Percentiles rank a stretch among this genome's conserved stretches.
Conservation (phyloP, 208 protist genomes). For the Trypanosoma brucei region DNA sequence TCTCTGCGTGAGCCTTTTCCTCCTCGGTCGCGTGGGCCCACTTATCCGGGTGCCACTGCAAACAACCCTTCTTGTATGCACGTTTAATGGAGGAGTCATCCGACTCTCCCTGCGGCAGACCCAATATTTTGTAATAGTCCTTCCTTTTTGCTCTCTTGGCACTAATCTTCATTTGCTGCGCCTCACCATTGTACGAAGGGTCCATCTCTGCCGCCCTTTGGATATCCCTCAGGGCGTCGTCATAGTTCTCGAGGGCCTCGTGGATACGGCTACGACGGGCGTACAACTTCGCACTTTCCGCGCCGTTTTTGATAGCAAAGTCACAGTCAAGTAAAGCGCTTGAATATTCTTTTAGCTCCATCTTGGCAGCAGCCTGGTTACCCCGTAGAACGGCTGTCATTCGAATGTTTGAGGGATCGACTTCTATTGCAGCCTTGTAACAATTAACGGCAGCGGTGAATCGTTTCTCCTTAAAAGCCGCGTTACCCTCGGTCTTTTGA, state of each 20-base stretch:
- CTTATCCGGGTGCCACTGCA: conserved; percentile 62
- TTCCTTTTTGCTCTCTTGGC: conserved; percentile 74
- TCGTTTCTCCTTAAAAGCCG: conserved; percentile 72
- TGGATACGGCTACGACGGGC: conserved; percentile 81
- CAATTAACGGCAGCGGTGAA: conserved; percentile 61
- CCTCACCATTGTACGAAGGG: conserved; percentile 44
- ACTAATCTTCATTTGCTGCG: conserved; percentile 52
- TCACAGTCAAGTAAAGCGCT: conserved; percentile 87
- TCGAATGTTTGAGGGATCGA: conserved; percentile 69
- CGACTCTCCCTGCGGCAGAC: conserved; percentile 40
- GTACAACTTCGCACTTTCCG: conserved; percentile 78
- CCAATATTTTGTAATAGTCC: conserved; percentile 91
- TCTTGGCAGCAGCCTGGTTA: conserved; percentile 86
- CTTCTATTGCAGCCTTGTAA: conserved; percentile 71
- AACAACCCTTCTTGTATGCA: conserved; percentile 36
- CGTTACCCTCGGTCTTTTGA: conserved; percentile 79
- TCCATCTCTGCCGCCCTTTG: conserved; percentile 78
- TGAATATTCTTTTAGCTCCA: conserved; percentile 83
- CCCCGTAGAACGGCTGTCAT: conserved; percentile 77
- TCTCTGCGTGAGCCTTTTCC: conserved; percentile 39
- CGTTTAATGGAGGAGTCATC: conserved; percentile 37
- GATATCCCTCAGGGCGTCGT: conserved; percentile 86
- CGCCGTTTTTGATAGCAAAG: conserved; percentile 88
- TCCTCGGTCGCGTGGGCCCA: conserved; percentile 32
- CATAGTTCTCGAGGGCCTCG: conserved; percentile 77